Evolutionary conservation across 805 yeast genomes (phyloP).

Genomic region (Jamesozyma piceae): DNA sequence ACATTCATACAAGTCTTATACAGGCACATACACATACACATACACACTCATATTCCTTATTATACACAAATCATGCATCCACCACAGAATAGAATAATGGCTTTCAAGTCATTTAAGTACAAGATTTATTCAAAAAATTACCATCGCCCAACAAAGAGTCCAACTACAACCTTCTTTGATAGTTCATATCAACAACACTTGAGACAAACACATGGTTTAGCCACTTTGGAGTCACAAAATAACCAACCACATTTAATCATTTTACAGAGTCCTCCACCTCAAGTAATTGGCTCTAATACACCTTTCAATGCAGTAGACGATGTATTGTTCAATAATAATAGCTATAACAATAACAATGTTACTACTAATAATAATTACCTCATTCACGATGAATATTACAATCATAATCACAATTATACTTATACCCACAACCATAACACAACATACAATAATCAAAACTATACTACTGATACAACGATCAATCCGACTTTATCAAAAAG

Average conservation of each 20-base stretch:
- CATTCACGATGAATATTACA: neutral
- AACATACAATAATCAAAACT: neutral
- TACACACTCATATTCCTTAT: neutral
- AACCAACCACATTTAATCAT: neutral
- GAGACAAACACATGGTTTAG: constrained; percentile 31
- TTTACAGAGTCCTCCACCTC: constrained; percentile 18
- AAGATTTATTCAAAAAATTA: constrained; percentile 31
- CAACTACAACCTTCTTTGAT: constrained; percentile 30
- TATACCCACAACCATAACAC: neutral
- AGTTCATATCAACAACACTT: constrained; percentile 35
- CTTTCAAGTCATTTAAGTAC: constrained; percentile 34
- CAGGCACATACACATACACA: neutral
- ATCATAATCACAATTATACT: neutral
- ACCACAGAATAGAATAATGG: constrained; percentile 22
- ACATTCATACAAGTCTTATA: neutral
- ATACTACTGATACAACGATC: neutral
- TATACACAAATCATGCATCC: constrained; percentile 1
- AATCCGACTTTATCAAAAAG: neutral
- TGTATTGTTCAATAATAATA: constrained; percentile 7
- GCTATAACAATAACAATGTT: neutral
- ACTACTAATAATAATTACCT: neutral
- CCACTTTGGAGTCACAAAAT: constrained; percentile 13
- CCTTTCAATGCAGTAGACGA: constrained; percentile 26
- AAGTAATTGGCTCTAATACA: constrained; percentile 30
- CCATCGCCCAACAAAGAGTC: constrained; percentile 12